These are phyloP conservation scores for Candida methanosorbosa DNA, from an alignment of 805 yeast genomes.

Conservation along the genomic window DNA sequence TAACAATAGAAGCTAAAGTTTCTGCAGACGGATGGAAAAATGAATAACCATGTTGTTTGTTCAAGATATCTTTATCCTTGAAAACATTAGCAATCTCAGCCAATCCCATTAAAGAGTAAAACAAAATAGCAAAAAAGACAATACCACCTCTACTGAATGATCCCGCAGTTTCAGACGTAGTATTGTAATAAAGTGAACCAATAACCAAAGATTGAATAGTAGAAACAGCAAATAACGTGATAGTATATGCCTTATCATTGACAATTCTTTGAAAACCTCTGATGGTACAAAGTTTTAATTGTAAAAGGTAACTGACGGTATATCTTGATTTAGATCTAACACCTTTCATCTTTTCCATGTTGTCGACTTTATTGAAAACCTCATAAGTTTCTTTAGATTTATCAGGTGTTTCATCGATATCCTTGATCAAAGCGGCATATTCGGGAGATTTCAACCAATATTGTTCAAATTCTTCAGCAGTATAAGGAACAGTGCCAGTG, in stretches of 20 bases:
- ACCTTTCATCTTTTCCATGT: constrained; percentile 27
- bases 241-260: constrained; percentile 50
- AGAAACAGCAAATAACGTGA: constrained; percentile 40
- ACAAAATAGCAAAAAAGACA: constrained; percentile 51
- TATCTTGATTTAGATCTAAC: constrained; percentile 29
- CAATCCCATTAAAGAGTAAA: constrained; percentile 50
- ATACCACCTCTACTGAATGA: constrained; percentile 58
- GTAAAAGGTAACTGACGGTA: constrained; percentile 36
- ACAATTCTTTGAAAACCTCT: constrained; percentile 46
- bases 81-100: constrained; percentile 55
- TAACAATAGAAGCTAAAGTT: constrained; percentile 45
- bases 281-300: constrained; percentile 39
- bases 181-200: constrained; percentile 52
- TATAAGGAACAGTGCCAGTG: constrained; percentile 46
- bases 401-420: constrained; percentile 25
- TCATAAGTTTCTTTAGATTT: constrained; percentile 26
- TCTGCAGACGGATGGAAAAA: constrained; percentile 60
- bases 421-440: constrained; percentile 19
- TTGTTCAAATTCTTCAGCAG: constrained; percentile 48
- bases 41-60: constrained; percentile 56
- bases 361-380: constrained; percentile 20
- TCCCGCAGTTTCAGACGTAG: constrained; percentile 40
- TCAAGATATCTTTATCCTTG: constrained; percentile 53
- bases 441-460: constrained; percentile 40
- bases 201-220: constrained; percentile 48